Evolutionary conservation across 352 stramenopile species (phyloP).

Genomic region (Vaucheria bursata): DNA sequence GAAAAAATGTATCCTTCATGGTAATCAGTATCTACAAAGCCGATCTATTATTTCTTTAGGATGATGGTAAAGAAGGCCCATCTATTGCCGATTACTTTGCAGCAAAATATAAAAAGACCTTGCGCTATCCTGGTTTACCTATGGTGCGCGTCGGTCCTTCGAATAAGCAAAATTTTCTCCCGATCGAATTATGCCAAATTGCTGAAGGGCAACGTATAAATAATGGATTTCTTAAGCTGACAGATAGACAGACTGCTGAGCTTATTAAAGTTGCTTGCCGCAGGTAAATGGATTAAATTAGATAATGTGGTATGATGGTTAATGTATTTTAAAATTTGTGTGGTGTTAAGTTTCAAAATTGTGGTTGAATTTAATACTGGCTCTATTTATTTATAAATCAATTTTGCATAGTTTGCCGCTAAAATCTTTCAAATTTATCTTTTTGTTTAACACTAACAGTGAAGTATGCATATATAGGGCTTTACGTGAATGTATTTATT

Average conservation of each 20-base stretch:
- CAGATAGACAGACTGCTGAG: slow-evolving; percentile 68
- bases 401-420: neutral
- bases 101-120: slow-evolving; percentile 26
- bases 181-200: slow-evolving; percentile 63
- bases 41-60: too few species aligned
- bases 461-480: too few species aligned
- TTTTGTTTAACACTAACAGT: too few species aligned
- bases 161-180: slow-evolving; percentile 64
- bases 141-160: slow-evolving; percentile 65
- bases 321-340: neutral
- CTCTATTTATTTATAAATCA: neutral
- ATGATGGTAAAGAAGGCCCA: slow-evolving; percentile 18
- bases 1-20: too few species aligned
- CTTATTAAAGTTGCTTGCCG: slow-evolving; percentile 59
- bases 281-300: neutral
- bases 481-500: too few species aligned
- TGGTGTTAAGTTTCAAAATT: neutral
- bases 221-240: too few species aligned
- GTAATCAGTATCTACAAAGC: too few species aligned
- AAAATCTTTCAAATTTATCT: neutral
- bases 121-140: slow-evolving; percentile 60
- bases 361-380: neutral
- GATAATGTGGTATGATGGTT: neutral
- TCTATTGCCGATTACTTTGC: slow-evolving; percentile 40
- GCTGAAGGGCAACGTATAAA: slow-evolving; percentile 59